Percentiles rank a stretch among this genome's conserved stretches.
phyloP scores from a whole-genome alignment of 192 early-diverging fungal genomes.

The Chytriomyces sp. region DNA sequence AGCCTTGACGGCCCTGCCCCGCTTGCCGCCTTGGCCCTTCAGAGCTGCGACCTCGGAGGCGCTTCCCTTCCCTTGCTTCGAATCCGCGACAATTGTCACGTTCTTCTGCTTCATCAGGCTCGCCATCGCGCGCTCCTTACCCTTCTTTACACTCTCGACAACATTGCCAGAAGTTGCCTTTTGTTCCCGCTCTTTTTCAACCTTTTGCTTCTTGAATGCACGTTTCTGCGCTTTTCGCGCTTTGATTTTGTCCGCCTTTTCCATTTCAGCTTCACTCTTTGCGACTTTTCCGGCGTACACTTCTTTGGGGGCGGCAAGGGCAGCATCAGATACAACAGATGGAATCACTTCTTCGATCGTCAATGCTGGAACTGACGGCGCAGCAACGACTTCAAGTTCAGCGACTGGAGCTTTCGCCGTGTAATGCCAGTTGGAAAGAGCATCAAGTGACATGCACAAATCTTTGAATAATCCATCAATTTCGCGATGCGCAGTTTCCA shows the following conservation, averaged over 20 bases:
- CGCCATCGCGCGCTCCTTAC: slow-evolving; percentile 68
- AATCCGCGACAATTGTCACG: slow-evolving; percentile 60
- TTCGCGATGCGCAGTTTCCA: slow-evolving; percentile 80
- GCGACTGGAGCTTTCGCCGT: slow-evolving; percentile 76
- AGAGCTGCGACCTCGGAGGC: slow-evolving; percentile 29
- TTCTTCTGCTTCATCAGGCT: slow-evolving; percentile 69
- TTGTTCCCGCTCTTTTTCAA: slow-evolving; percentile 42
- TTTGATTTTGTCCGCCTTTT: slow-evolving; percentile 75
- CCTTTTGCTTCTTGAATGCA: slow-evolving; percentile 65
- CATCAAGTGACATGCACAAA: slow-evolving; percentile 85
- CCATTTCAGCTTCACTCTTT: slow-evolving; percentile 81
- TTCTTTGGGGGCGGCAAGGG: slow-evolving; percentile 87
- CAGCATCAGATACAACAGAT: slow-evolving; percentile 78
- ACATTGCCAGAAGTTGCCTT: slow-evolving; percentile 53
- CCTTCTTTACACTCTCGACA: slow-evolving; percentile 45
- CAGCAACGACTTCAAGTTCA: slow-evolving; percentile 73
- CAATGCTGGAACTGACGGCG: slow-evolving; percentile 77
- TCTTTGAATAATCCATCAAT: slow-evolving; percentile 78
- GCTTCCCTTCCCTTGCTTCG: slow-evolving; percentile 45
- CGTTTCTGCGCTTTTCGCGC: slow-evolving; percentile 72
- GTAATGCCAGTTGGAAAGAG: slow-evolving; percentile 93
- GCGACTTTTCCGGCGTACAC: slow-evolving; percentile 78
- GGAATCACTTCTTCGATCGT: slow-evolving; percentile 96
- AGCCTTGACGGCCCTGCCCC: slow-evolving; percentile 46
- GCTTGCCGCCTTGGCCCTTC: slow-evolving; percentile 44